Base-by-base conservation (phyloP, 345 rosid genomes). In the Camelina sativa region DNA sequence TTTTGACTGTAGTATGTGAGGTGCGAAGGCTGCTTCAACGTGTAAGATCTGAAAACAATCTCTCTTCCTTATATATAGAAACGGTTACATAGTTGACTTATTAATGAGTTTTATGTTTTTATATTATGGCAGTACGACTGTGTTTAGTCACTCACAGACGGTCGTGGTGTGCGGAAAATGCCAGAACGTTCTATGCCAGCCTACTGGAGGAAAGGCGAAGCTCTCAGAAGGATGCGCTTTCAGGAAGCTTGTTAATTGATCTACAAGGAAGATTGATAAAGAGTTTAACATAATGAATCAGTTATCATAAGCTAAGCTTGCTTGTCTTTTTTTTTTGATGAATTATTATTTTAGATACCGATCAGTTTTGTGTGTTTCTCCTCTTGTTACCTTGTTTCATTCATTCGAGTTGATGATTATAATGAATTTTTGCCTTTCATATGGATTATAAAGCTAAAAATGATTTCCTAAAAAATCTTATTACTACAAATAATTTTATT, bases 111-210 rank as follows among this genome's bases (percentile, higher is more conserved):
- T 59, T 28, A 0, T 25, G 12, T 56, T 25, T 11, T 28, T 25
- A 8, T 63, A 41, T 11, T 16, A 28, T 69, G 69, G 80, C 85
- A 89, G 90, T 55, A 89, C 95, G 0, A 87, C 95, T 0, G 92
- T 89, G 4, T 89, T 89, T 58, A 89, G 95, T 77, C 95, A 86
- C 83, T 89, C 95, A 2, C 92, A 89, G 75, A 85, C 95, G 0
- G 90, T 86, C 61, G 95, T 89, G 68, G 86, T 87, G 1, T 87
- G 95, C 1, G 86, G 89, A 13, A 89, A 85, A 77, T 89, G 92
- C 83, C 92, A 89, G 86, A 80, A 89, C 8, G 85, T 89, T 46
- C 54, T 89, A 2, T 86, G 92, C 87, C 89, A 86, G 76, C 95
- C 95, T 22, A 89, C 90, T 4, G 90, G 95, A 69, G 95, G 92